Base-by-base conservation (phyloP, 208 protist genomes). In the Trypanosoma mega region DNA sequence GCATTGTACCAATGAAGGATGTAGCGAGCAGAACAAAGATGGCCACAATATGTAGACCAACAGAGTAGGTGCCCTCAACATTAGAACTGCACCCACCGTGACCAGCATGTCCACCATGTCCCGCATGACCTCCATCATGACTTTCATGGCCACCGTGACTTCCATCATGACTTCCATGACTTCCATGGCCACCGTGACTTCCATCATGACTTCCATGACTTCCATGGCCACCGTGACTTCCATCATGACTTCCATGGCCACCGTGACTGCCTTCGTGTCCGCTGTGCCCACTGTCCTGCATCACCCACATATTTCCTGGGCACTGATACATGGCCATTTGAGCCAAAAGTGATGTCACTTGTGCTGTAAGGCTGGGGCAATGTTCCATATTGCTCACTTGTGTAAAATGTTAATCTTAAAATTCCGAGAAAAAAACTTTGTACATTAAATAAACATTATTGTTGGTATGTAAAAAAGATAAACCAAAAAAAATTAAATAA, bases 1-100 rank as follows among this genome's bases (percentile, higher is more conserved):
- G 56, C 14, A 74, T 14, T 7, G 60, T 74, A 4, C 82, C 82
- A 0, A 78, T 0, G 7, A 80, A 36, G 3, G 82, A 82, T 24
- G 75, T 68, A 0, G 34, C 63, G 1, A 91, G 65, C n/a, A 91
- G 54, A 34, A 91, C 66, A 63, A 91, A 85, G 23, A 91, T 72
- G 8, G 80, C 80, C 12, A 52, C 68, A 24, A 91, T 58, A 64
- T 91, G 84, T 50, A 87, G 39, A 12, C 71, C 64, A 34, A 76
- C 50, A 24, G 67, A 74, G 57, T 82, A 89, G 11, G 23, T 27
- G 11, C 76, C 78, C 4, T 33, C 11, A 9, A 69, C 50, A 31
- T 54, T 34, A 61, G 36, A 26, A 18, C 34, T n/a, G 45, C 63
- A 52, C 29, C 50, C 41, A 31, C 59, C 20, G 45, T 45, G 29